Conservation (phyloP, 2,329 filamentous ascomycete genomes). For the Xylariales sp. region DNA sequence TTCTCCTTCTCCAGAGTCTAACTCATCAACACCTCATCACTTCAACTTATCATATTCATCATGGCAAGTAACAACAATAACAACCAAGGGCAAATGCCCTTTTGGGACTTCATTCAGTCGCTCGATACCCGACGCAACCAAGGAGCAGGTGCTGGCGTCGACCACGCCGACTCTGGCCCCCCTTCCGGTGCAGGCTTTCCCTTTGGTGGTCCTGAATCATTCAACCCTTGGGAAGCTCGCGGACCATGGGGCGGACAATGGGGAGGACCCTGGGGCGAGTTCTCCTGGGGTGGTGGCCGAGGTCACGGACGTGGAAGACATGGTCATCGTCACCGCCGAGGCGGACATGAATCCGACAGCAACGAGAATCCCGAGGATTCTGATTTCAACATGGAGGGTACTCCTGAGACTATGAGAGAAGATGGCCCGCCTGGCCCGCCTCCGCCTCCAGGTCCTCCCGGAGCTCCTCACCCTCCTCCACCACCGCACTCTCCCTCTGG, state of each 20-base stretch:
- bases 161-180: slow-evolving; percentile 25
- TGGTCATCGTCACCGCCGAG: slow-evolving; percentile 19
- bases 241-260: slow-evolving; percentile 11
- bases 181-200: slow-evolving; percentile 30
- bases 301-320: slow-evolving; percentile 14
- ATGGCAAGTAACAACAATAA: slow-evolving; percentile 17
- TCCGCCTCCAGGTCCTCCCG: slow-evolving; percentile 11
- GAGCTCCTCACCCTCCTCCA: slow-evolving; percentile 12
- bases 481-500: slow-evolving; percentile 11
- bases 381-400: slow-evolving; percentile 29
- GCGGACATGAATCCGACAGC: slow-evolving; percentile 21
- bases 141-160: slow-evolving; percentile 31
- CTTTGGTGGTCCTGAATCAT: slow-evolving; percentile 20
- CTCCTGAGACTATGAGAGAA: slow-evolving; percentile 27
- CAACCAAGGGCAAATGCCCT: slow-evolving; percentile 15
- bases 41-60: slow-evolving; percentile 2
- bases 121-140: slow-evolving; percentile 25
- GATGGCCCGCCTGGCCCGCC: slow-evolving; percentile 12
- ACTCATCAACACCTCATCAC: slow-evolving; percentile 1
- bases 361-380: slow-evolving; percentile 18
- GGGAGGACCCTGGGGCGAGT: slow-evolving; percentile 12
- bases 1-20: neutral
- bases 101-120: slow-evolving; percentile 32
- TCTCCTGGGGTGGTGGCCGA: slow-evolving; percentile 9
- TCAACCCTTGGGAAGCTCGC: slow-evolving; percentile 14